Conservation (phyloP, 768 basidiomycete genomes). For the Xerocomellus amylosporus region DNA sequence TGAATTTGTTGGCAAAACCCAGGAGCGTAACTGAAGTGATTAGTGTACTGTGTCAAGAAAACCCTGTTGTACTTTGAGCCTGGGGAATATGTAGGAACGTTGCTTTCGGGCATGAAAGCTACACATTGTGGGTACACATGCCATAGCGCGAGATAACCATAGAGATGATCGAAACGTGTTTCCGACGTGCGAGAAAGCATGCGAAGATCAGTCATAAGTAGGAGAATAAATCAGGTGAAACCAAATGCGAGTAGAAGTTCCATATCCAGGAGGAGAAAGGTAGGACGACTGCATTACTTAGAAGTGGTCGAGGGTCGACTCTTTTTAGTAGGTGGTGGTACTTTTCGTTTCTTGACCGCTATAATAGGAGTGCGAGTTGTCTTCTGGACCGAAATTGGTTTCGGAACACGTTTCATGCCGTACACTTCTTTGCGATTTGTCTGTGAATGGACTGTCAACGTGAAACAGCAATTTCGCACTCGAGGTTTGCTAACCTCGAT, state of each 20-base stretch:
- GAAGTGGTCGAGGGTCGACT: conserved; percentile 5
- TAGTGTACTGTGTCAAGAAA: neutral
- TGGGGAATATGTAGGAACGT: neutral
- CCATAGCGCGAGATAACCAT: conserved; percentile 1
- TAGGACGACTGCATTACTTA: neutral
- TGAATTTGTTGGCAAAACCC: conserved; percentile 49
- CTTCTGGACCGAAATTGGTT: conserved; percentile 4
- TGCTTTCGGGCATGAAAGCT: conserved; percentile 4
- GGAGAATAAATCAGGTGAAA: conserved; percentile 9
- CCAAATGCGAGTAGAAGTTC: neutral
- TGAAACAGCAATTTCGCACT: neutral
- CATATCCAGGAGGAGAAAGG: neutral
- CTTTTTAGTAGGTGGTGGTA: conserved; percentile 8
- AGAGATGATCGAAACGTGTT: conserved; percentile 4
- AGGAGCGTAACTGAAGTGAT: conserved; percentile 11
- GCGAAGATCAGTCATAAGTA: conserved; percentile 6
- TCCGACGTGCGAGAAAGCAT: conserved; percentile 8
- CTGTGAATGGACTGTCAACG: conserved; percentile 26
- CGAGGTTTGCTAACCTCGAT: conserved; percentile 43
- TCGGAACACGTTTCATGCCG: conserved; percentile 27
- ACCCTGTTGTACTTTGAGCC: neutral
- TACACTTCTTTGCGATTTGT: conserved; percentile 40
- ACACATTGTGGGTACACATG: conserved; percentile 10
- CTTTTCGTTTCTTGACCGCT: conserved; percentile 24
- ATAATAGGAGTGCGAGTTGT: neutral